These are phyloP conservation scores for Cenchrus americanus DNA, from an alignment of 176 grass and related monocot genomes.

Conservation along the genomic window DNA sequence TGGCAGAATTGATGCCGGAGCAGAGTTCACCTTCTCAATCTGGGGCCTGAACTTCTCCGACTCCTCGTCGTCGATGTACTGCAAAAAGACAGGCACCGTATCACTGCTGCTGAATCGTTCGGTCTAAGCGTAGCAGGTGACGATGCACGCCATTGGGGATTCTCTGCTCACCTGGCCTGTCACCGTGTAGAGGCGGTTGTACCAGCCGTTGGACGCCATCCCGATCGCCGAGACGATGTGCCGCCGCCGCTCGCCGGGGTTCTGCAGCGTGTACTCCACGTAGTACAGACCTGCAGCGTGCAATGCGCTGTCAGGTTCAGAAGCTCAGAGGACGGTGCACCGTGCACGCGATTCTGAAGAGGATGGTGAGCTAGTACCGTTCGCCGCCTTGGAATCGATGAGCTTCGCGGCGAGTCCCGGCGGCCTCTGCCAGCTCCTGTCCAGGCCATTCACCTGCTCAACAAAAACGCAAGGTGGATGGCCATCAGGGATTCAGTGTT, in stretches of 20 bases:
- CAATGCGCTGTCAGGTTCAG: background rate
- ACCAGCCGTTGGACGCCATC: conserved; percentile 90
- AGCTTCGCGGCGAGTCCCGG: conserved; percentile 82
- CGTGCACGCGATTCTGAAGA: background rate
- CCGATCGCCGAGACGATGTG: conserved; percentile 86
- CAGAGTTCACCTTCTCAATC: conserved; percentile 66
- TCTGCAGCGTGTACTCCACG: conserved; percentile 89
- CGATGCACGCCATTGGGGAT: background rate
- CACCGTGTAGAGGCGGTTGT: conserved; percentile 89
- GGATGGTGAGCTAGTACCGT: conserved; percentile 38
- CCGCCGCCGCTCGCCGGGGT: conserved; percentile 75
- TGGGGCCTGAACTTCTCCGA: conserved; percentile 59
- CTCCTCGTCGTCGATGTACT: conserved; percentile 83
- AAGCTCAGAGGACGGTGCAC: background rate
- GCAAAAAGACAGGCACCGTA: background rate
- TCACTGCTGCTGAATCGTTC: background rate
- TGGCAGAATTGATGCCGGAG: background rate
- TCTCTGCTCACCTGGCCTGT: conserved; percentile 66
- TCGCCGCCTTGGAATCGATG: conserved; percentile 66
- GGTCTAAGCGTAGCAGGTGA: background rate
- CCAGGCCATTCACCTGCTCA: conserved; percentile 76
- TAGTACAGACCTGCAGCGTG: conserved; percentile 69
- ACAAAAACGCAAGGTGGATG: too few relatives aligned
- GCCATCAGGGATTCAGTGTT: background rate
- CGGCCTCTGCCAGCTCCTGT: conserved; percentile 82